phyloP scores from a whole-genome alignment of 768 basidiomycete genomes.

The Rubroboletus satanas region DNA sequence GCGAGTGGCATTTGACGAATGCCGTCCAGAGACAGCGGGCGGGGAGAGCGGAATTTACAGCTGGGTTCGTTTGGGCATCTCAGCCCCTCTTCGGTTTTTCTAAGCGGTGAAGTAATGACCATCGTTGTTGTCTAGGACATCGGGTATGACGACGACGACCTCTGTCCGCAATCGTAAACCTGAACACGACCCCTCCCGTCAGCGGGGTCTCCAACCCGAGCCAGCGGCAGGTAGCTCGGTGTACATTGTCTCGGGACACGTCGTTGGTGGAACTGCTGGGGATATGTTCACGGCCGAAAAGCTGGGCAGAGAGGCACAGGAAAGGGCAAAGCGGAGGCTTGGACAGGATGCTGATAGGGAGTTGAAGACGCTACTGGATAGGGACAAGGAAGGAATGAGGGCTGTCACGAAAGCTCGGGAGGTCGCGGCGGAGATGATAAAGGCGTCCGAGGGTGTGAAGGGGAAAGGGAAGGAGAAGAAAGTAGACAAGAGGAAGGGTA shows the following conservation, averaged over 20 bases:
- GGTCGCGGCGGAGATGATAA: constrained; percentile 32
- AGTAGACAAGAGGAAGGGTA: constrained; percentile 16
- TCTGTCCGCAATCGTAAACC: constrained; percentile 47
- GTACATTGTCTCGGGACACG: constrained; percentile 79
- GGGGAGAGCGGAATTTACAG: constrained; percentile 80
- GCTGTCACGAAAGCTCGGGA: constrained; percentile 60
- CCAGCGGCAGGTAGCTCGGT: constrained; percentile 44
- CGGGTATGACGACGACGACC: constrained; percentile 55
- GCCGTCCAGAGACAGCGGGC: constrained; percentile 74
- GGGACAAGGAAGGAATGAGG: constrained; percentile 67
- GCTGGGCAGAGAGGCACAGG: constrained; percentile 77
- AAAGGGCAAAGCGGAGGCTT: constrained; percentile 62
- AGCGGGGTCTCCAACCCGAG: constrained; percentile 72
- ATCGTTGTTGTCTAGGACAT: constrained; percentile 48
- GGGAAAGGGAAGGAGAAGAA: constrained; percentile 12
- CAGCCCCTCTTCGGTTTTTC: background rate
- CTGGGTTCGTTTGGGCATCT: constrained; percentile 50
- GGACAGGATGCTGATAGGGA: constrained; percentile 58
- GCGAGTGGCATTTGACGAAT: constrained; percentile 86
- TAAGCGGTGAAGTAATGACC: background rate
- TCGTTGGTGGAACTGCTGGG: constrained; percentile 49
- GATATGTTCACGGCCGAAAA: constrained; percentile 59
- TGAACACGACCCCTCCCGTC: constrained; percentile 62
- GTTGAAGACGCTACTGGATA: constrained; percentile 55
- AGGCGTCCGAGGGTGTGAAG: constrained; percentile 10